Evolutionary conservation across 2,329 filamentous ascomycete species (phyloP).

Genomic region (Diplodia seriata): DNA sequence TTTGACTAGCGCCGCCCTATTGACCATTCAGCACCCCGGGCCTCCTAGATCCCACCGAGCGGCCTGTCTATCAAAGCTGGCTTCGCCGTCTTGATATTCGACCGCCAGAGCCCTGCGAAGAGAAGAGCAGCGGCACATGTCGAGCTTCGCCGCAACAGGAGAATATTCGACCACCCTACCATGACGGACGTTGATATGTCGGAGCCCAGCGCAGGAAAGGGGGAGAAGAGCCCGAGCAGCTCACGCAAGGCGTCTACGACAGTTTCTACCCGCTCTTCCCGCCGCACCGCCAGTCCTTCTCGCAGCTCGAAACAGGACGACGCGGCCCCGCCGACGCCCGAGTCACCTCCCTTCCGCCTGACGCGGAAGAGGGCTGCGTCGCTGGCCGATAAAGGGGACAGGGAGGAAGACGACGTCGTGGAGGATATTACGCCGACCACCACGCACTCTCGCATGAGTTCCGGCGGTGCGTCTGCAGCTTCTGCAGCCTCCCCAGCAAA

Average conservation of each 20-base stretch:
- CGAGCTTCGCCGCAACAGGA: background rate
- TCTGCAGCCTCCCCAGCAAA: constrained; percentile 26
- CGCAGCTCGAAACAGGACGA: constrained; percentile 32
- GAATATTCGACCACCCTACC: background rate
- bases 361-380: constrained; percentile 41
- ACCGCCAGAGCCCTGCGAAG: background rate
- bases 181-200: constrained; percentile 23
- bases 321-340: constrained; percentile 26
- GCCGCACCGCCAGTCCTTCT: constrained; percentile 30
- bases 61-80: constrained; percentile 28
- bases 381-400: constrained; percentile 37
- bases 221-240: constrained; percentile 37
- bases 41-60: background rate
- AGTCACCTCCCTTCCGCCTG: constrained; percentile 37
- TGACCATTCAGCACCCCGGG: constrained; percentile 29
- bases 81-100: constrained; percentile 13
- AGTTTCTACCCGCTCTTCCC: constrained; percentile 39
- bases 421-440: constrained; percentile 3
- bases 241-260: constrained; percentile 43
- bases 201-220: constrained; percentile 34
- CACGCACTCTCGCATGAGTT: constrained; percentile 32
- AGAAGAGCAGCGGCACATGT: background rate
- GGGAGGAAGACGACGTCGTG: constrained; percentile 12
- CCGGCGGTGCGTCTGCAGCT: constrained; percentile 17
- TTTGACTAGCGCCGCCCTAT: constrained; percentile 32